Evolutionary conservation across 345 rosid genomes (phyloP).

Genomic region (Passiflora organensis): DNA sequence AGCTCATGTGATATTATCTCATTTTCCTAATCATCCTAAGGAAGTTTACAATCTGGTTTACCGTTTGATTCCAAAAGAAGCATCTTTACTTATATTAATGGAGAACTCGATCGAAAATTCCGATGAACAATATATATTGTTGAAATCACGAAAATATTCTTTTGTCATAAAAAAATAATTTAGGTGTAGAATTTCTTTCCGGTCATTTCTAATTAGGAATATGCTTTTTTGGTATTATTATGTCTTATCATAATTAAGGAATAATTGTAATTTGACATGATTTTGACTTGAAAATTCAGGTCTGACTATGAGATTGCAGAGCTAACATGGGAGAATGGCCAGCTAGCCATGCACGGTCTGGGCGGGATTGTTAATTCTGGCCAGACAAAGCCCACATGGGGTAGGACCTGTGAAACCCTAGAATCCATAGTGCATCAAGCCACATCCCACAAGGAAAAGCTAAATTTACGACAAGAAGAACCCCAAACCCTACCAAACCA

Average conservation of each 20-base stretch:
- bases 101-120: too few relatives aligned
- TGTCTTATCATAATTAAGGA: background rate
- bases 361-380: slow-evolving; percentile 20
- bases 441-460: background rate
- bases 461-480: background rate
- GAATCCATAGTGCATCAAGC: slow-evolving; percentile 56
- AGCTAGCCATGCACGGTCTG: slow-evolving; percentile 41
- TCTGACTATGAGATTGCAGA: slow-evolving; percentile 40
- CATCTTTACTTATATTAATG: too few relatives aligned
- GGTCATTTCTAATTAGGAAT: too few relatives aligned
- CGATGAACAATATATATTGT: too few relatives aligned
- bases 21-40: too few relatives aligned
- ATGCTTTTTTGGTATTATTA: too few relatives aligned
- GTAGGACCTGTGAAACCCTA: slow-evolving; percentile 29
- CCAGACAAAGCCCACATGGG: slow-evolving; percentile 32
- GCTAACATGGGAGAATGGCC: slow-evolving; percentile 54
- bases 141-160: too few relatives aligned
- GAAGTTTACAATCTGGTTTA: too few relatives aligned
- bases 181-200: too few relatives aligned
- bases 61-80: too few relatives aligned
- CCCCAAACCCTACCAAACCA: background rate
- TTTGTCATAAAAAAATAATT: too few relatives aligned
- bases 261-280: background rate
- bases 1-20: too few relatives aligned
- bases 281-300: slow-evolving; percentile 20